Evolutionary conservation across 1,139 yeast species (phyloP).

Genomic region (Schwanniomyces etchellsii): DNA sequence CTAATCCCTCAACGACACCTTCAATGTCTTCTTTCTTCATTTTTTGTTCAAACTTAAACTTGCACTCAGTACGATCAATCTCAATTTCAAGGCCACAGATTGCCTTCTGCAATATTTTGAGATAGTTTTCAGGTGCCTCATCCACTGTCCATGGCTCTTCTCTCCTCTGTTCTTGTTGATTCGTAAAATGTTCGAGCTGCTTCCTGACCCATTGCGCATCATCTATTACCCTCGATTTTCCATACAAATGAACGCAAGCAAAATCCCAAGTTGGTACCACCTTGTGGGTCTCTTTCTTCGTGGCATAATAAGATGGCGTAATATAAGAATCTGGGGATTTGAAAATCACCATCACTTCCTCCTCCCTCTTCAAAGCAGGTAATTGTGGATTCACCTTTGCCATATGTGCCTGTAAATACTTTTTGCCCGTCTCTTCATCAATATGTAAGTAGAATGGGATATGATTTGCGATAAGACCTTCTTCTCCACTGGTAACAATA

Average conservation of each 20-base stretch:
- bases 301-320: slow-evolving; percentile 57
- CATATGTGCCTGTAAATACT: slow-evolving; percentile 49
- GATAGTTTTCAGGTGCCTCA: slow-evolving; percentile 54
- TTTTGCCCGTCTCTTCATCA: slow-evolving; percentile 33
- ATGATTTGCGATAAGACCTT: slow-evolving; percentile 49
- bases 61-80: slow-evolving; percentile 45
- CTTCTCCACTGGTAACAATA: slow-evolving; percentile 36
- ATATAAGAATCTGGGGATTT: slow-evolving; percentile 51
- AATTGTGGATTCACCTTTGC: slow-evolving; percentile 52
- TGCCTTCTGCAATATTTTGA: slow-evolving; percentile 42
- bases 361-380: slow-evolving; percentile 34
- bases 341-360: slow-evolving; percentile 47
- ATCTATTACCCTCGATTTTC: slow-evolving; percentile 43
- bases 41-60: slow-evolving; percentile 59
- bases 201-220: slow-evolving; percentile 42
- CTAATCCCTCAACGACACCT: slow-evolving; percentile 50
- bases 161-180: slow-evolving; percentile 31
- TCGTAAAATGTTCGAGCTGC: slow-evolving; percentile 43
- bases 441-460: slow-evolving; percentile 47
- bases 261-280: slow-evolving; percentile 74
- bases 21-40: slow-evolving; percentile 37
- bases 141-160: slow-evolving; percentile 48
- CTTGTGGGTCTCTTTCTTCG: slow-evolving; percentile 54
- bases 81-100: slow-evolving; percentile 57
- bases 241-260: slow-evolving; percentile 55